Evolutionary conservation across 73 alveolate species (phyloP).

Genomic region (Diophrys sp.): DNA sequence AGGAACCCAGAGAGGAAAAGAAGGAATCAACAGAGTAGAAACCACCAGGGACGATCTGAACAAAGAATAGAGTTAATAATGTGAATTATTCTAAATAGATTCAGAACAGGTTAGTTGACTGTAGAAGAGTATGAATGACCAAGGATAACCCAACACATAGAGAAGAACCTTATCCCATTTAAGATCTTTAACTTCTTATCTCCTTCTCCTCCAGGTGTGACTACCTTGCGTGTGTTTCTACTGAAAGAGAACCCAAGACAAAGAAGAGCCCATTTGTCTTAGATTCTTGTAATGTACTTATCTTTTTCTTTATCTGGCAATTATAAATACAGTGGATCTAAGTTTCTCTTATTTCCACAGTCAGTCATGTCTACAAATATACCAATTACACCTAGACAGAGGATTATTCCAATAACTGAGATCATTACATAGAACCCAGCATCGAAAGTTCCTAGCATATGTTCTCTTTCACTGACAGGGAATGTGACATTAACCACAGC

Average conservation of each 20-base stretch:
- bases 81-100: not conserved
- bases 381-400: not conserved
- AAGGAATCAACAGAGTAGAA: slow-evolving; percentile 60
- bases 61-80: not conserved
- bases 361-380: not conserved
- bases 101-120: not conserved
- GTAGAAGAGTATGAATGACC: slow-evolving; percentile 27
- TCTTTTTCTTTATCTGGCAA: not conserved
- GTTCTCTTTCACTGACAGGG: not conserved
- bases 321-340: not conserved
- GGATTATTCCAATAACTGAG: not conserved
- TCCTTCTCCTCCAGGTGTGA: not conserved
- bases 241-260: not conserved
- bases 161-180: slow-evolving; percentile 42
- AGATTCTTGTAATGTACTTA: not conserved
- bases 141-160: slow-evolving; percentile 38
- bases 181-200: slow-evolving; percentile 12
- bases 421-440: not conserved
- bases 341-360: not conserved
- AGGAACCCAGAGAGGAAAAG: slow-evolving; percentile 60
- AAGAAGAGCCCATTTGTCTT: not conserved
- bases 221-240: not conserved
- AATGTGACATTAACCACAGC: not conserved
- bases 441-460: not conserved
- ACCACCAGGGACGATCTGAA: slow-evolving; percentile 26